phyloP scores from a whole-genome alignment of 225 moss, liverwort and hornwort genomes.

The Physcomitrellopsis africana region DNA sequence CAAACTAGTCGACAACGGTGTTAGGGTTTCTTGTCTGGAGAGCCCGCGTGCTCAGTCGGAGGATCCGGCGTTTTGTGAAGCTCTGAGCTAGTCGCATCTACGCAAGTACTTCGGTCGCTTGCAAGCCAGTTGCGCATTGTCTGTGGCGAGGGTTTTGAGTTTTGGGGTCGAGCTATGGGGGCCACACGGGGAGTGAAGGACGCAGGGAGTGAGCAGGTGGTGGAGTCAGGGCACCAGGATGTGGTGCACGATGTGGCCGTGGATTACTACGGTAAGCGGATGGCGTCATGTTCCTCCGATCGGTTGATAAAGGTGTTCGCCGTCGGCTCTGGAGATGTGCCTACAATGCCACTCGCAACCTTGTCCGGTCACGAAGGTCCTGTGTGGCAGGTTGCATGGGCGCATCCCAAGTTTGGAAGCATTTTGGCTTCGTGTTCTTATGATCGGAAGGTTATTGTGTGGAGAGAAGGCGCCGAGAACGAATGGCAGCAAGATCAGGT shows the following conservation, averaged over 20 bases:
- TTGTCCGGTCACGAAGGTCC: constrained; percentile 65
- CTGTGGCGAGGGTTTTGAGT: no score
- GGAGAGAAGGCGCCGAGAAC: constrained; percentile 64
- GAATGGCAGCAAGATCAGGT: constrained; percentile 64
- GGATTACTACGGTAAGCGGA: constrained; percentile 68
- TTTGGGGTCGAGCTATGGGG: no score
- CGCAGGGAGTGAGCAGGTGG: constrained; percentile 28
- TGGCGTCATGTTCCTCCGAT: constrained; percentile 65
- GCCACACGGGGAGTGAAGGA: constrained; percentile 13
- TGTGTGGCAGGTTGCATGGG: constrained; percentile 71
- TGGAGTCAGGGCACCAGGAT: constrained; percentile 75
- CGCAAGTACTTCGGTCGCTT: no score
- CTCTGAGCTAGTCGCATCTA: no score
- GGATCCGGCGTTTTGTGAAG: no score
- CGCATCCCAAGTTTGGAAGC: constrained; percentile 66
- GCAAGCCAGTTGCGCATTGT: no score
- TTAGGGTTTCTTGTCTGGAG: no score
- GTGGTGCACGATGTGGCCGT: constrained; percentile 74
- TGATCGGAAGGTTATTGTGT: constrained; percentile 64
- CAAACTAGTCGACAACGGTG: no score
- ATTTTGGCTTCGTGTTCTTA: constrained; percentile 67
- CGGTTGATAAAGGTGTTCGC: constrained; percentile 60
- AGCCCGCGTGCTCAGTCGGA: no score
- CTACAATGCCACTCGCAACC: constrained; percentile 30
- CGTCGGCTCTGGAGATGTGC: constrained; percentile 36